Base-by-base conservation (phyloP, 768 basidiomycete species). In the Pisolithus tinctorius region DNA sequence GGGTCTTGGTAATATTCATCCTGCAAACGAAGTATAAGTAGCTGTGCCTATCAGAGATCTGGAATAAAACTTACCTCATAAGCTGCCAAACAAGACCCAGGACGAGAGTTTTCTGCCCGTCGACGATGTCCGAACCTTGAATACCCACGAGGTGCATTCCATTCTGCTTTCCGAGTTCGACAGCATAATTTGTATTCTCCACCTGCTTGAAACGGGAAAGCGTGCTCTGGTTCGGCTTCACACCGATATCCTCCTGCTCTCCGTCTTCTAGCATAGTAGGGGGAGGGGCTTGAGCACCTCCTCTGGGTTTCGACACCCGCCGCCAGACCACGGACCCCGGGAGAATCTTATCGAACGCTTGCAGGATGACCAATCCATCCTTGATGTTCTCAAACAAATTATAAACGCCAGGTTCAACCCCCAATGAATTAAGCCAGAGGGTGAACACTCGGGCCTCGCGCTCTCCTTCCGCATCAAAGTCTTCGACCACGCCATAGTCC, bases 391-490 rank as follows among this genome's bases (percentile, higher is more conserved):
- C 92, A 64, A 97, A 98, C 55, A 99, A 71, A 72, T 97, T 94
- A 77, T 89, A 93, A 14, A 99, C 94, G 42, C 84, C 86, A 0
- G 96, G 96, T 49, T 99, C 94, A 53, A 98, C 96, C 55, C 90
- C 92, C 47, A 99, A 79, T 11, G 91, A 93, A 75, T 99, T 99
- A 55, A 99, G 77, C 96, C 96, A 99, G 17, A 99, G 81, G 0
- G 88, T 99, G 66, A 99, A 99, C 29, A 94, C 96, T 36, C 95
- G 84, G 4, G 96, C 96, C 68, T 98, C 96, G 44, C 96, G 84
- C 68, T 99, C 96, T 54, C 96, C 96, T 68, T 99, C 96, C 0
- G 95, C 96, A 55, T 99, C 96, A 60, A 99, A 99, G 71, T 98
- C 96, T 62, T 97, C 95, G 34, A 99, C 80, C 0, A 74, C 81